Evolutionary conservation across 345 rosid species (phyloP).

Genomic region (Barbarea vulgaris): DNA sequence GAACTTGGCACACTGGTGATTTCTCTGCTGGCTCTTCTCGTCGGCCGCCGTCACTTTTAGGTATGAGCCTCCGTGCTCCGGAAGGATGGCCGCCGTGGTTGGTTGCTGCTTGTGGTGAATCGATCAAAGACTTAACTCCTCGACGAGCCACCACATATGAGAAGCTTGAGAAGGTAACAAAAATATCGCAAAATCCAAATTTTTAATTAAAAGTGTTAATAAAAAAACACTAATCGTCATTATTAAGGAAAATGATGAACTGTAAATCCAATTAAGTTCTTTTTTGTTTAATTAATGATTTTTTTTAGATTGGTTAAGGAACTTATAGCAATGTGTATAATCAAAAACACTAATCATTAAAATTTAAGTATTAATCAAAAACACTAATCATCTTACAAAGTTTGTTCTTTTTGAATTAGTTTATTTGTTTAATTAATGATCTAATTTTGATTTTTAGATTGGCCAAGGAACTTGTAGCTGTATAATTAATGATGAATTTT

Average conservation of each 20-base stretch:
- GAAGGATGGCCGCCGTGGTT: conserved; percentile 91
- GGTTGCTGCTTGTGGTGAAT: conserved; percentile 73
- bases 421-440: neutral
- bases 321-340: neutral
- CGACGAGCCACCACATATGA: conserved; percentile 79
- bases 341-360: conserved; percentile 6
- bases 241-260: too few relatives aligned
- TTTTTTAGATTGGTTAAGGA: neutral
- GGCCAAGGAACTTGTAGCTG: neutral
- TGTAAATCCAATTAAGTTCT: neutral
- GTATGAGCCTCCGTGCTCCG: conserved; percentile 38
- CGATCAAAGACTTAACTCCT: conserved; percentile 74
- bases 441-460: neutral
- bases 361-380: too few relatives aligned
- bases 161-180: conserved; percentile 76
- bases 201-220: neutral
- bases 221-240: neutral
- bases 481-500: neutral
- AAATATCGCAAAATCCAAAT: neutral
- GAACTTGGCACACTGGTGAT: conserved; percentile 45
- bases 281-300: neutral
- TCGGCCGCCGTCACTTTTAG: conserved; percentile 26
- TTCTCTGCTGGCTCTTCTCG: conserved; percentile 45
- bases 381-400: conserved; percentile 16
- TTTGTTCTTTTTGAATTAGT: too few relatives aligned